Percentiles rank a stretch among this genome's conserved stretches.
These are phyloP conservation scores for Tubosaeta sp. DNA, from an alignment of 768 basidiomycete genomes.

Conservation along the genomic window DNA sequence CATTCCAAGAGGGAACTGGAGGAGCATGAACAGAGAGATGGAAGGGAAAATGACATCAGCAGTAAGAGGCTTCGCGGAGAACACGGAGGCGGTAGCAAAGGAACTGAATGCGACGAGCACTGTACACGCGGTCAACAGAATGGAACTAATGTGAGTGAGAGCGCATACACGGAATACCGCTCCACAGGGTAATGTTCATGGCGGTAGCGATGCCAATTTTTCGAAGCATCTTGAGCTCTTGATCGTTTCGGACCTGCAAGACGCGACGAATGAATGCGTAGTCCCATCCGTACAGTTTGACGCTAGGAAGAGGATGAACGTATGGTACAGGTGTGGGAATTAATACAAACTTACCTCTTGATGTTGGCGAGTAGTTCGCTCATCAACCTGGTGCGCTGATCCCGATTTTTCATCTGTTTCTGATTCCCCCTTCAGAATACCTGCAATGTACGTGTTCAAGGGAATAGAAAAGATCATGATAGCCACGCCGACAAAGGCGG, in stretches of 20 bases:
- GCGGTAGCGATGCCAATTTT: slow-evolving; percentile 79
- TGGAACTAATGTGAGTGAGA: neutral
- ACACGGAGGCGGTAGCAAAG: slow-evolving; percentile 65
- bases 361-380: slow-evolving; percentile 92
- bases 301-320: slow-evolving; percentile 40
- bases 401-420: slow-evolving; percentile 91
- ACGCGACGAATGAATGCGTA: slow-evolving; percentile 80
- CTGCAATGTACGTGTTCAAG: slow-evolving; percentile 68
- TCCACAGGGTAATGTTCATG: slow-evolving; percentile 60
- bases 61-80: slow-evolving; percentile 67
- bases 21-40: slow-evolving; percentile 83
- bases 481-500: too few species aligned
- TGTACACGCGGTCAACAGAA: slow-evolving; percentile 11
- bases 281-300: slow-evolving; percentile 95
- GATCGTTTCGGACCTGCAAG: slow-evolving; percentile 73
- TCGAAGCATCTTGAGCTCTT: slow-evolving; percentile 75
- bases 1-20: slow-evolving; percentile 85
- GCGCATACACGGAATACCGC: slow-evolving; percentile 52
- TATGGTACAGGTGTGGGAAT: neutral
- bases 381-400: slow-evolving; percentile 81
- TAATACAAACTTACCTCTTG: slow-evolving; percentile 48
- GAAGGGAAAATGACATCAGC: slow-evolving; percentile 95
- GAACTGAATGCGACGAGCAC: slow-evolving; percentile 81
- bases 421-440: slow-evolving; percentile 66
- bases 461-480: slow-evolving; percentile 77